A percentile compares a stretch with the other conserved stretches of the same genome.
These are phyloP conservation scores for Collybia mongolica DNA, from an alignment of 768 basidiomycete genomes.

Conservation along the genomic window DNA sequence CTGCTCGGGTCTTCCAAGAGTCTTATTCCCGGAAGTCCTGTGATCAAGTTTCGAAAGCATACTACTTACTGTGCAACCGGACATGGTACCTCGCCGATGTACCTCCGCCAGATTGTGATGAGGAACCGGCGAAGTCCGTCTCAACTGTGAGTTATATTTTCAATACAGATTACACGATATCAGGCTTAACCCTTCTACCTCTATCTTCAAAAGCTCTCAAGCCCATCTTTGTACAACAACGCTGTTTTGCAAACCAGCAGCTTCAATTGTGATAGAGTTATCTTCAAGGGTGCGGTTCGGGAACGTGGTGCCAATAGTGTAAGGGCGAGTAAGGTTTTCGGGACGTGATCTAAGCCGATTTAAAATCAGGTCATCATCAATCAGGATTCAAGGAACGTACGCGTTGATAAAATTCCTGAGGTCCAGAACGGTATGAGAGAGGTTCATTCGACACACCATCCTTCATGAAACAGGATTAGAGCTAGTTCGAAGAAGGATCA, in stretches of 20 bases:
- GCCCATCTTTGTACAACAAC: conserved; percentile 85
- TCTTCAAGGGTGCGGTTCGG: conserved; percentile 75
- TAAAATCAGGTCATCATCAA: too few relatives aligned
- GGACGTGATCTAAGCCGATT: conserved; percentile 58
- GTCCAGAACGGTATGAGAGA: conserved; percentile 86
- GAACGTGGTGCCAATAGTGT: conserved; percentile 88
- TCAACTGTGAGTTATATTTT: too few relatives aligned
- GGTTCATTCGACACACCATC: conserved; percentile 84
- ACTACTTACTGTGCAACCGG: too few relatives aligned
- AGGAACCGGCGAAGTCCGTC: too few relatives aligned
- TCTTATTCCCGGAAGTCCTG: too few relatives aligned
- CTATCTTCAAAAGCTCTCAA: conserved; percentile 20
- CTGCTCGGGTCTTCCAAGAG: too few relatives aligned
- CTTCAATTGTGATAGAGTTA: conserved; percentile 62
- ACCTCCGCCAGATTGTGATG: too few relatives aligned
- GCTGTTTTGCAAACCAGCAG: conserved; percentile 73
- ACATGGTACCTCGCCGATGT: too few relatives aligned
- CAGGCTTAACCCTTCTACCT: too few relatives aligned
- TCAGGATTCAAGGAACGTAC: conserved; percentile 44
- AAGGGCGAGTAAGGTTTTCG: conserved; percentile 57
- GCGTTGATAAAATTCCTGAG: conserved; percentile 87
- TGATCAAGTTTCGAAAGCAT: too few relatives aligned
- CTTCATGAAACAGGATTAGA: conserved; percentile 30
- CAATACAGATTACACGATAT: too few relatives aligned
- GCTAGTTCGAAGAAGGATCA: neutral